phyloP scores from a whole-genome alignment of 1,139 yeast species.

The Sugiyamaella xylanicola region DNA sequence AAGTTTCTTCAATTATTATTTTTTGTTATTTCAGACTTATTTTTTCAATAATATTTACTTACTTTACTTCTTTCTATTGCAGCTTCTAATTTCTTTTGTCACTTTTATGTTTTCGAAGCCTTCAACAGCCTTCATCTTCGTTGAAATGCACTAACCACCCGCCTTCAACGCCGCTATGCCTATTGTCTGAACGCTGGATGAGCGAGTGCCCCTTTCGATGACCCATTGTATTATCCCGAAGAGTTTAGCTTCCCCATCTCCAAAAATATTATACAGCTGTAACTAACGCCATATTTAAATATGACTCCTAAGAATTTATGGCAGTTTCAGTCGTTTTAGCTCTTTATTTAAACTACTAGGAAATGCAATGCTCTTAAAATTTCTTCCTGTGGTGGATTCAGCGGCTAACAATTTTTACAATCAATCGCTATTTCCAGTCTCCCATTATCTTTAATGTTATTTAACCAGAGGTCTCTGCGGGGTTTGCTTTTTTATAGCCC shows the following conservation, averaged over 20 bases:
- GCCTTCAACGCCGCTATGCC: not conserved
- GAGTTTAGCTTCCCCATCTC: not conserved
- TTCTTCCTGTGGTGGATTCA: too few relatives aligned
- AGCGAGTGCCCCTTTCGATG: not conserved
- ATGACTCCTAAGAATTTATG: too few relatives aligned
- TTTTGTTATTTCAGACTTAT: not conserved
- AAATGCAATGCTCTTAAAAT: too few relatives aligned
- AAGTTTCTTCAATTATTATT: not conserved
- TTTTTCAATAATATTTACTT: not conserved
- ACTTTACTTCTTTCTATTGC: not conserved
- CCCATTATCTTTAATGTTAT: not conserved
- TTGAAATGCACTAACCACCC: not conserved
- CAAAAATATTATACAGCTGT: not conserved
- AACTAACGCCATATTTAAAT: not conserved
- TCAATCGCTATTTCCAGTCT: not conserved
- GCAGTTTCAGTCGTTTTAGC: too few relatives aligned
- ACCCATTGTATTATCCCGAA: not conserved
- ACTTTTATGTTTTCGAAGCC: not conserved
- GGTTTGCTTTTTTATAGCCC: not conserved
- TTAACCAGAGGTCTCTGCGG: not conserved
- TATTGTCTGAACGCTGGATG: not conserved
- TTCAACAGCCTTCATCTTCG: too few relatives aligned
- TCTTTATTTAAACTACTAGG: too few relatives aligned
- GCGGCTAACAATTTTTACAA: too few relatives aligned
- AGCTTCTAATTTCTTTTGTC: not conserved